A percentile compares a stretch with the other conserved stretches of the same genome.
Evolutionary conservation across 148 eudicot genomes (phyloP).

Genomic region (Chenopodium album): DNA sequence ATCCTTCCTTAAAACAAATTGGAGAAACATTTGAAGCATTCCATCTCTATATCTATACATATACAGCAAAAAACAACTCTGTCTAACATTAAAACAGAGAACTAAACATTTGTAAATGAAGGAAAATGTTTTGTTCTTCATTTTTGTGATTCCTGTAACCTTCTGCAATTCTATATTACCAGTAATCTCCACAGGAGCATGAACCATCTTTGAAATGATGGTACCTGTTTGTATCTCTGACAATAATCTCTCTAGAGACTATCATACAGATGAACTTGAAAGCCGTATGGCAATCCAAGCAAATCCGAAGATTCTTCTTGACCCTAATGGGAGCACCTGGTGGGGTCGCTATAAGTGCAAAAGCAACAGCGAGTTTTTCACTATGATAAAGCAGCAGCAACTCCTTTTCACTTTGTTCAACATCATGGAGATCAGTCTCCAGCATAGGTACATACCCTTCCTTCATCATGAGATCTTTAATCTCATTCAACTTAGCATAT

Average conservation of each 20-base stretch:
- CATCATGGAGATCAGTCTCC: conserved; percentile 68
- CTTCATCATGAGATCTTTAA: conserved; percentile 44
- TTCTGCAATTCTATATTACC: conserved; percentile 31
- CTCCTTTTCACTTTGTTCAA: conserved; percentile 58
- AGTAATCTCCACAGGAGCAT: conserved; percentile 77
- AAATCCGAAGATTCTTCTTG: conserved; percentile 68
- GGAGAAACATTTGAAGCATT: background rate
- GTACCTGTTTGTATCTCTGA: conserved; percentile 65
- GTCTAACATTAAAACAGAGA: background rate
- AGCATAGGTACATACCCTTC: conserved; percentile 64
- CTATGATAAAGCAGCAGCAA: conserved; percentile 57
- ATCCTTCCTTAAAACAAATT: background rate
- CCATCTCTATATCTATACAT: background rate
- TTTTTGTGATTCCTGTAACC: background rate
- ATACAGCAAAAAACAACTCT: background rate
- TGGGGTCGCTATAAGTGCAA: conserved; percentile 59
- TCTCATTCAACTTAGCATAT: conserved; percentile 58
- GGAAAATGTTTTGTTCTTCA: background rate
- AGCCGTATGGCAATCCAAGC: conserved; percentile 65
- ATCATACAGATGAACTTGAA: conserved; percentile 66
- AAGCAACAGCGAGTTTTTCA: conserved; percentile 75
- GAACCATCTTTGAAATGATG: conserved; percentile 77
- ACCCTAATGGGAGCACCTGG: conserved; percentile 61
- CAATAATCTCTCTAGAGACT: conserved; percentile 53
- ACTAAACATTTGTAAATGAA: background rate